Evolutionary conservation across 2,329 filamentous ascomycete genomes (phyloP).

Genomic region (Cryphonectria japonica): DNA sequence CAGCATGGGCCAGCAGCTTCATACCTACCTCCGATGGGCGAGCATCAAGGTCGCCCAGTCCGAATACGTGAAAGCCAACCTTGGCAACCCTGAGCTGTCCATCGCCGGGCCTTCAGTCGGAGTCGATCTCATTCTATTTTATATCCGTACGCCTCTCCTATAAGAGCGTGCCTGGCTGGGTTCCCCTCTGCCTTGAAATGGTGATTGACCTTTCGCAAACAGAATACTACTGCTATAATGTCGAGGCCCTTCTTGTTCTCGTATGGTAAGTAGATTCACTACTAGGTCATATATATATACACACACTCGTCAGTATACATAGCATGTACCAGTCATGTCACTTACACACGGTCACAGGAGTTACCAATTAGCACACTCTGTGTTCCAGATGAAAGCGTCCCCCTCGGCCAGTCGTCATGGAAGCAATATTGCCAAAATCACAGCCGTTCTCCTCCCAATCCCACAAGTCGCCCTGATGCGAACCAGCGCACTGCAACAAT

Average conservation of each 20-base stretch:
- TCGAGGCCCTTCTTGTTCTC: conserved; percentile 50
- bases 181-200: too few species aligned
- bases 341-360: conserved; percentile 37
- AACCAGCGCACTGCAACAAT: conserved; percentile 36
- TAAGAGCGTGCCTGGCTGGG: neutral
- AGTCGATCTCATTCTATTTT: conserved; percentile 49
- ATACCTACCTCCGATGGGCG: conserved; percentile 45
- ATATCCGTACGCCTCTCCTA: conserved; percentile 47
- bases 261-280: conserved; percentile 46
- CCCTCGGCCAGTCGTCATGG: conserved; percentile 31
- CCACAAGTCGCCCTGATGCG: conserved; percentile 42
- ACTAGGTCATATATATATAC: neutral
- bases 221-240: conserved; percentile 57
- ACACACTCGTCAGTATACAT: neutral
- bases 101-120: conserved; percentile 47
- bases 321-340: neutral
- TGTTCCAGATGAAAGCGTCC: conserved; percentile 39
- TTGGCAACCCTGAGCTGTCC: conserved; percentile 46
- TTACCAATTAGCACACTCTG: conserved; percentile 41
- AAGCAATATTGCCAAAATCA: conserved; percentile 39
- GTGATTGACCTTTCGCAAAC: conserved; percentile 36
- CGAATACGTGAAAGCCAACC: conserved; percentile 39
- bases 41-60: conserved; percentile 46
- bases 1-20: conserved; percentile 47
- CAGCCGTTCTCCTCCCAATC: conserved; percentile 42